phyloP scores from a whole-genome alignment of 2,329 filamentous ascomycete genomes.

The Ophiobolus disseminans region DNA sequence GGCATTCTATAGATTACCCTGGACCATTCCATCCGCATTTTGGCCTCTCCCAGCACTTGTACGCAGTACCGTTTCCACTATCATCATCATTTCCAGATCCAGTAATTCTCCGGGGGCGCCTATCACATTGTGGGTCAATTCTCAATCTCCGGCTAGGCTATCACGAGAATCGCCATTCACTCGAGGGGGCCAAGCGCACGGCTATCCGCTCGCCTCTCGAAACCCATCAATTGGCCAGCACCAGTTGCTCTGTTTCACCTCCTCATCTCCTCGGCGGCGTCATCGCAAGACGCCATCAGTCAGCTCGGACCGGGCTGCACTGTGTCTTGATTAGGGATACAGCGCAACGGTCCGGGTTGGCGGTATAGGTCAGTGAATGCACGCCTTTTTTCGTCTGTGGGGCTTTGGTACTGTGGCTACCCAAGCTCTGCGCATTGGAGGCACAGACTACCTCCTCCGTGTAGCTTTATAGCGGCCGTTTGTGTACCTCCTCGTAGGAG shows the following conservation, averaged over 20 bases:
- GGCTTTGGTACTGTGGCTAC: neutral
- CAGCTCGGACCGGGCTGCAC: slow-evolving; percentile 43
- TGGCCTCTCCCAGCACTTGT: slow-evolving; percentile 13
- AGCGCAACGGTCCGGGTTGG: slow-evolving; percentile 42
- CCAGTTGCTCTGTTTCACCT: slow-evolving; percentile 29
- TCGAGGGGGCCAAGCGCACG: slow-evolving; percentile 33
- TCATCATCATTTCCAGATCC: slow-evolving; percentile 34
- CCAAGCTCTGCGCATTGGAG: neutral
- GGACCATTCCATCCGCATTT: slow-evolving; percentile 4
- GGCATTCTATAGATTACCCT: slow-evolving; percentile 34
- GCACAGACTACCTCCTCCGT: neutral
- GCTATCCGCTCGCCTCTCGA: slow-evolving; percentile 23
- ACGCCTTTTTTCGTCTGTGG: neutral
- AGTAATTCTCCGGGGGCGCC: slow-evolving; percentile 42
- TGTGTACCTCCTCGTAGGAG: neutral
- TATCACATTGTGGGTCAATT: slow-evolving; percentile 15
- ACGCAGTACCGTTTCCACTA: slow-evolving; percentile 29
- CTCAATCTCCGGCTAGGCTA: slow-evolving; percentile 27
- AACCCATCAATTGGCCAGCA: slow-evolving; percentile 45
- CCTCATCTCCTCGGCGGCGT: slow-evolving; percentile 36
- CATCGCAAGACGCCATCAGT: slow-evolving; percentile 32
- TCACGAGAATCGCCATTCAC: slow-evolving; percentile 47
- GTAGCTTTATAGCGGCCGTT: too few species aligned
- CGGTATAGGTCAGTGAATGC: slow-evolving; percentile 38
- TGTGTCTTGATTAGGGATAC: slow-evolving; percentile 40